Evolutionary conservation across 2,329 filamentous ascomycete species (phyloP), one percentile per base, ranked within the genome.

Genomic region (Raffaelea albimanens): DNA sequence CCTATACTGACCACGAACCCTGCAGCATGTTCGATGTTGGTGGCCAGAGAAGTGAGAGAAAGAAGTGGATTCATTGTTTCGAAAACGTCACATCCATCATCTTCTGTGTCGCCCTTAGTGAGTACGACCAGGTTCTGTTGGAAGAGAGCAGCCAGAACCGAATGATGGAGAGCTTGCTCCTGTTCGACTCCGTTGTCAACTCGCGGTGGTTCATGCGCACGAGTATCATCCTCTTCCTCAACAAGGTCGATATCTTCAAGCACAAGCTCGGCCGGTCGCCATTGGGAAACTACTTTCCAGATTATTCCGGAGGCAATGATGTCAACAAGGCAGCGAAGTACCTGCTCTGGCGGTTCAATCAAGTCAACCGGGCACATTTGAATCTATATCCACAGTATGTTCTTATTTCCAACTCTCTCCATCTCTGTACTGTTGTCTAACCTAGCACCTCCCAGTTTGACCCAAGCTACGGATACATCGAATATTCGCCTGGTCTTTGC

Each of bases 11-110:
- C 13, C n/a, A 3, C 48, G 47, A 40, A 49, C 33, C 14, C 13
- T 13, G 10, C 61, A 97, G 91, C 71, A 98, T 98, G 93, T 98
- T 98, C 63, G 93, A 98, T 65, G 93, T 98, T 4, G 93, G 93
- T 53, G 93, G 93, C 21, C 93, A 98, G 68, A 76, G 93, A 62
- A 97, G 91, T 65, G 93, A 98, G 68, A 80, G 93, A 53, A 98
- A 98, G 74, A 98, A 98, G 71, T 98, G 93, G 93, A 98, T 98
- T 62, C 93, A 98, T 69, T 98, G 93, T 71, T 98, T 98, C 66
- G 93, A 98, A 67, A 97, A 97, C 59, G 93, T 98, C 59, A 98
- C 93, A 40, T 97, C 93, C 4, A 98, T 98, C 66, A 98, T 98
- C 57, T 98, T 98, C 68, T 98, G 93, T 62, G 93, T 98, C 52